These are phyloP conservation scores for Dothistroma pini DNA, from an alignment of 2,329 filamentous ascomycete species.

Conservation along the genomic window DNA sequence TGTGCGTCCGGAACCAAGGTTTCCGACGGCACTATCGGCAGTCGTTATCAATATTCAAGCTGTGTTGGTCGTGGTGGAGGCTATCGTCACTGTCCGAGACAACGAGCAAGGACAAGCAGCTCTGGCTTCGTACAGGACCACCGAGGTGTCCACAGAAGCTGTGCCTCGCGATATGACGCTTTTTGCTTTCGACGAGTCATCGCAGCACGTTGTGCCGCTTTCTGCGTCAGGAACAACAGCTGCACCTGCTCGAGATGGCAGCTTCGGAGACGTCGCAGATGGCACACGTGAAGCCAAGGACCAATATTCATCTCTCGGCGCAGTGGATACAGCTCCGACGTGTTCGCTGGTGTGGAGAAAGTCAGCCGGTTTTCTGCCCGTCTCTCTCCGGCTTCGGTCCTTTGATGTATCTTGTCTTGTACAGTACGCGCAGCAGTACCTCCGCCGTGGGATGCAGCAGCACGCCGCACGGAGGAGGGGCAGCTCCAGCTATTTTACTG, in stretches of 20 bases:
- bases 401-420: conserved; percentile 2
- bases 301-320: not conserved
- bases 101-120: conserved; percentile 5
- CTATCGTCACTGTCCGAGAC: not conserved
- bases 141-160: conserved; percentile 3
- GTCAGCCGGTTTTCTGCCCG: not conserved
- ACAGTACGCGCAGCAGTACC: not conserved
- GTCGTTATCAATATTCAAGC: not conserved
- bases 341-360: not conserved
- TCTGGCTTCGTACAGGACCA: not conserved
- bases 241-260: not conserved
- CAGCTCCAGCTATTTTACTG: conserved; percentile 1
- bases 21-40: not conserved
- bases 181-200: not conserved
- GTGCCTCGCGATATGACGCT: not conserved
- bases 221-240: not conserved
- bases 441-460: conserved; percentile 1
- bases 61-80: not conserved
- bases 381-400: conserved; percentile 8
- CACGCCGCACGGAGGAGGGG: not conserved
- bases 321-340: not conserved
- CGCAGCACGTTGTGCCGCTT: conserved; percentile 1
- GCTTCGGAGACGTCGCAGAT: not conserved
- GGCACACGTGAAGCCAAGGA: not conserved
- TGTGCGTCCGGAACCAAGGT: not conserved